Evolutionary conservation across 2,329 filamentous ascomycete species (phyloP).

Genomic region (Cyphellophora attinorum): DNA sequence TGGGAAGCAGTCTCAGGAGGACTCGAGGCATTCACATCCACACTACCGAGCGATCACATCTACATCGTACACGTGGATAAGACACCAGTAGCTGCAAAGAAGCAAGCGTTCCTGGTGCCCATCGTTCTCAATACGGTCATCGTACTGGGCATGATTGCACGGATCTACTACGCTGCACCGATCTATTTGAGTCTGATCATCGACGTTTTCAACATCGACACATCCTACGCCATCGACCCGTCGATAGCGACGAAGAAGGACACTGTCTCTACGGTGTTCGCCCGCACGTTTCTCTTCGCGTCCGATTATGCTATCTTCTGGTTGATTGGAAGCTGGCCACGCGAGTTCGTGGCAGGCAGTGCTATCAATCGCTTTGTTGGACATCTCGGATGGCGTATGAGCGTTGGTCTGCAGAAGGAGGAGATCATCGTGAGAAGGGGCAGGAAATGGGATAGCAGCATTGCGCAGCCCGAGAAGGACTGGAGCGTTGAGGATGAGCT

Average conservation of each 20-base stretch:
- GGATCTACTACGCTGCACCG: slow-evolving; percentile 58
- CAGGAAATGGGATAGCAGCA: slow-evolving; percentile 57
- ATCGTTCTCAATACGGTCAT: slow-evolving; percentile 66
- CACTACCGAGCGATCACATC: slow-evolving; percentile 58
- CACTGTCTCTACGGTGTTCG: slow-evolving; percentile 47
- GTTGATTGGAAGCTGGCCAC: slow-evolving; percentile 64
- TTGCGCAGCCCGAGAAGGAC: slow-evolving; percentile 22
- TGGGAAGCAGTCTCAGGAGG: too few species aligned
- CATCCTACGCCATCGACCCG: slow-evolving; percentile 56
- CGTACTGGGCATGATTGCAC: slow-evolving; percentile 53
- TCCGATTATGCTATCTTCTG: slow-evolving; percentile 63
- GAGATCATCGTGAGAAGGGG: slow-evolving; percentile 78
- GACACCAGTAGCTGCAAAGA: slow-evolving; percentile 61
- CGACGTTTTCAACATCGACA: slow-evolving; percentile 56
- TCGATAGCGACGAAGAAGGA: slow-evolving; percentile 46
- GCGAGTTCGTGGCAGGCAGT: slow-evolving; percentile 58
- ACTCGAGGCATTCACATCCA: slow-evolving; percentile 45
- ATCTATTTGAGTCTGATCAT: slow-evolving; percentile 62
- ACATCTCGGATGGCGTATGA: slow-evolving; percentile 64
- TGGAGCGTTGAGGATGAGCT: slow-evolving; percentile 41
- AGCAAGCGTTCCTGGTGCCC: slow-evolving; percentile 72
- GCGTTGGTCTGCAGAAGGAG: slow-evolving; percentile 59
- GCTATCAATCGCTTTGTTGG: slow-evolving; percentile 43
- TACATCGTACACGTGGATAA: slow-evolving; percentile 80
- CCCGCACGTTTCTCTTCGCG: slow-evolving; percentile 56